These are phyloP conservation scores for Didymella glomerata DNA, from an alignment of 2,329 filamentous ascomycete genomes.

Conservation along the genomic window DNA sequence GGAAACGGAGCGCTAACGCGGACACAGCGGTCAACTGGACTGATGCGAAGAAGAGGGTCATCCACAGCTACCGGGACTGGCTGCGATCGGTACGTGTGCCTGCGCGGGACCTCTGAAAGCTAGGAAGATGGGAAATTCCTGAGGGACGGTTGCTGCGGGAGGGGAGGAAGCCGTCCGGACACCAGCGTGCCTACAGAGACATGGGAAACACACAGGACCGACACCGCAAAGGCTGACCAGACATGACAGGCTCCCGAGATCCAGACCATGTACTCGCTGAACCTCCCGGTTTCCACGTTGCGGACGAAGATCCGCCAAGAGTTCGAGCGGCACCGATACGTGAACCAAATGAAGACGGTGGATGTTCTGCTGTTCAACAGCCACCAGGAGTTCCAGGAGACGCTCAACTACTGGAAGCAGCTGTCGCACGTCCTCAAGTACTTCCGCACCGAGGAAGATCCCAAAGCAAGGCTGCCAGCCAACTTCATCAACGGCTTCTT, in stretches of 20 bases:
- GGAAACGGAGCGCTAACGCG: conserved; percentile 28
- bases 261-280: conserved; percentile 95
- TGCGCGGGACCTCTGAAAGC: conserved; percentile 1
- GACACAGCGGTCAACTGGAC: conserved; percentile 81
- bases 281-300: conserved; percentile 84
- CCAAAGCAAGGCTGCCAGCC: conserved; percentile 76
- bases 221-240: conserved; percentile 22
- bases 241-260: conserved; percentile 84
- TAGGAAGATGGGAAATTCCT: background rate
- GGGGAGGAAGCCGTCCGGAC: background rate
- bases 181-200: background rate
- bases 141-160: background rate
- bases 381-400: conserved; percentile 96
- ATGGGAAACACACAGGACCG: background rate
- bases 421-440: conserved; percentile 95
- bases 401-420: conserved; percentile 99
- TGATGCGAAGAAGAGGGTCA: conserved; percentile 86
- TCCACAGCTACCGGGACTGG: conserved; percentile 94
- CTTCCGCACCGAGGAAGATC: conserved; percentile 88
- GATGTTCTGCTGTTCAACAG: conserved; percentile 92
- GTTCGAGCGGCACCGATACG: conserved; percentile 94
- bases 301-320: conserved; percentile 95
- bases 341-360: conserved; percentile 85
- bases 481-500: conserved; percentile 96
- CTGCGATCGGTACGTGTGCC: conserved; percentile 82